Evolutionary conservation across 305 asterid species (phyloP).

Genomic region (Fraxinus sp.): DNA sequence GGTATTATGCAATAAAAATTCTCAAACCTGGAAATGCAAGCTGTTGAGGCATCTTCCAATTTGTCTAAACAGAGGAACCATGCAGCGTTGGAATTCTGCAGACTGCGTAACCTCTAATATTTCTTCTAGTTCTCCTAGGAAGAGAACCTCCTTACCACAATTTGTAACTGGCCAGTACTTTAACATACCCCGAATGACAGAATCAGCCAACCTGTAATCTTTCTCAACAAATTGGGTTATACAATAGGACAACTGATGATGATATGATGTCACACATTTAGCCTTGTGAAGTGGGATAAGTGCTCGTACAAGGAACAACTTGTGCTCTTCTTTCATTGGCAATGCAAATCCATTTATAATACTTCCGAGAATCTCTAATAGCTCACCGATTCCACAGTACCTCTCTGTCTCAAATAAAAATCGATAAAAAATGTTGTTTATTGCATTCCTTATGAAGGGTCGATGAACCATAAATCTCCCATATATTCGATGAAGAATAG

Average conservation of each 20-base stretch:
- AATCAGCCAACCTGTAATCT: slow-evolving; percentile 78
- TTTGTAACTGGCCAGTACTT: slow-evolving; percentile 89
- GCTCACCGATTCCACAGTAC: slow-evolving; percentile 69
- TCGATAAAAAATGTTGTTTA: slow-evolving; percentile 62
- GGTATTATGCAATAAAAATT: slow-evolving; percentile 1
- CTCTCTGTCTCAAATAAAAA: slow-evolving; percentile 79
- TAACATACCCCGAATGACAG: slow-evolving; percentile 64
- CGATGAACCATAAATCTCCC: slow-evolving; percentile 93
- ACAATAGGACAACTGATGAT: slow-evolving; percentile 77
- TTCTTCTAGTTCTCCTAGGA: slow-evolving; percentile 85
- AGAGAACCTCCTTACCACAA: slow-evolving; percentile 87
- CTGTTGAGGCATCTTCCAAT: slow-evolving; percentile 80
- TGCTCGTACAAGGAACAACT: slow-evolving; percentile 73
- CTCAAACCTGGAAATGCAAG: slow-evolving; percentile 80
- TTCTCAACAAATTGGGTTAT: slow-evolving; percentile 81
- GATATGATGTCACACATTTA: slow-evolving; percentile 56
- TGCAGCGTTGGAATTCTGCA: slow-evolving; percentile 72
- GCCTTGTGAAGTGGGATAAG: slow-evolving; percentile 90
- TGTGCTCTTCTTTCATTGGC: slow-evolving; percentile 97
- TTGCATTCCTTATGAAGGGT: slow-evolving; percentile 73
- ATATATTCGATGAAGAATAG: slow-evolving; percentile 77
- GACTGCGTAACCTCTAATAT: slow-evolving; percentile 75
- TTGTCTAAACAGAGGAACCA: slow-evolving; percentile 84
- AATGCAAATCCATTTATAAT: slow-evolving; percentile 82
- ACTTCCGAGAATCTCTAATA: slow-evolving; percentile 82